Evolutionary conservation across 164 flowering plant genomes (phyloP), one percentile per base, ranked within the genome.

Genomic region (Saururus chinensis): DNA sequence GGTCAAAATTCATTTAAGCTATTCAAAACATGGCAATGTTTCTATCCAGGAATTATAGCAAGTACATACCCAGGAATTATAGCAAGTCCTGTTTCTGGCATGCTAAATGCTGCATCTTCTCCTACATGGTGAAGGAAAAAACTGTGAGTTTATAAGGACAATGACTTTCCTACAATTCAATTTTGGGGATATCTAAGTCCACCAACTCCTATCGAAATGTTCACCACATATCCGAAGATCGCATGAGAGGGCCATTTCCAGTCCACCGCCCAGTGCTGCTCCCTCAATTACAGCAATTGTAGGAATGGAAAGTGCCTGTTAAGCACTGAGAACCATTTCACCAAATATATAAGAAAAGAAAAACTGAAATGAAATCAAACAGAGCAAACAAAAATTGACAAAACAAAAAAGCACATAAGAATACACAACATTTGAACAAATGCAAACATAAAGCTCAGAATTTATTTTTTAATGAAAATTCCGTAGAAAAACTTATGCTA

Each of bases 81-180:
- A 61, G 98, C 98, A 68, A 88, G 96, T 61, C 95, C 91, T 26
- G 96, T 93, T 77, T 93, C 96, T 66, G 96, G 96, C 80, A 93
- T 64, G 62, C 83, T 77, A 70, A 93, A 56, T 1, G 77, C 56
- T 54, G 97, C 98, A 75, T 82, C 84, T 74, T 90, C 98, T 57
- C 95, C 98, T 88, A 77, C 53, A 63, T 40, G 53, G 68, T 62
- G 61, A 57, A 71, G 53, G 6, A n/a, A 48, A 30, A 48, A 55
- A 62, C 45, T 20, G 49, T 52, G 51, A 35, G 17, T 24, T 24
- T 24, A 12, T 24, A 23, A 30, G 19, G 1, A 10, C 17, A 1
- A 53, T 19, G 9, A 19, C 0, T 53, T 53, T 17, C 21, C 45
- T 17, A 58, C 45, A 17, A 30, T 35, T 17, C n/a, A 62, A 35